Base-by-base conservation (phyloP, 176 grass and related monocot species). In the Tuctoria greenei region DNA sequence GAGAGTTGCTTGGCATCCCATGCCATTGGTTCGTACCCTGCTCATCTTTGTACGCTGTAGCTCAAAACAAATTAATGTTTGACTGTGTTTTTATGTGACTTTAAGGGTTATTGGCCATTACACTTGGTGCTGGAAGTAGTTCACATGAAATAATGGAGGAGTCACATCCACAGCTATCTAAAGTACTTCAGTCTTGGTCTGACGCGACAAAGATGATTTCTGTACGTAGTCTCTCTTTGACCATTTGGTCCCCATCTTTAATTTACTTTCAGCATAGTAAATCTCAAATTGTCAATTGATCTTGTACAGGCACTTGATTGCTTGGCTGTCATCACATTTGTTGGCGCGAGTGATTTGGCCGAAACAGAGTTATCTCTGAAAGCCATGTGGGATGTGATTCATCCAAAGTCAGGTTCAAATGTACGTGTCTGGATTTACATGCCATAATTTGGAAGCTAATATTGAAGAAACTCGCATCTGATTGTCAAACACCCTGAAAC, bases 401-500 rank as follows among this genome's bases (percentile, higher is more conserved):
- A 97, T 87, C 90, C 93, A 41, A 93, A 91, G 73, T 93, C 93
- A 42, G 90, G 85, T 55, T 86, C 90, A 72, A 93, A 93, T 75
- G 95, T 95, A 86, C 2, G 87, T 84, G 64, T 63, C 9, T 43
- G 23, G 1, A 26, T 61, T 45, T 37, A 37, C 2, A 78, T 44
- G n/a, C 27, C 43, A 40, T 24, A 44, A 58, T 71, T 75, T 55
- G 15, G 0, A 44, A 70, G 42, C 39, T 58, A 45, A 16, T 72
- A 39, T 31, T 64, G 66, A 44, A 46, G 39, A 40, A 78, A n/a
- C 12, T 7, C 10, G 17, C 27, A 50, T 87, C 54, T 12, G 21
- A 24, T 39, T 38, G 40, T 54, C 28, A 21, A 81, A 69, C 59
- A n/a, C 67, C 37, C 59, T 57, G 39, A 54, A 43, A 26, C 36